Base-by-base conservation (phyloP, 495 filamentous ascomycete species). In the Lasiosphaeria hispida region DNA sequence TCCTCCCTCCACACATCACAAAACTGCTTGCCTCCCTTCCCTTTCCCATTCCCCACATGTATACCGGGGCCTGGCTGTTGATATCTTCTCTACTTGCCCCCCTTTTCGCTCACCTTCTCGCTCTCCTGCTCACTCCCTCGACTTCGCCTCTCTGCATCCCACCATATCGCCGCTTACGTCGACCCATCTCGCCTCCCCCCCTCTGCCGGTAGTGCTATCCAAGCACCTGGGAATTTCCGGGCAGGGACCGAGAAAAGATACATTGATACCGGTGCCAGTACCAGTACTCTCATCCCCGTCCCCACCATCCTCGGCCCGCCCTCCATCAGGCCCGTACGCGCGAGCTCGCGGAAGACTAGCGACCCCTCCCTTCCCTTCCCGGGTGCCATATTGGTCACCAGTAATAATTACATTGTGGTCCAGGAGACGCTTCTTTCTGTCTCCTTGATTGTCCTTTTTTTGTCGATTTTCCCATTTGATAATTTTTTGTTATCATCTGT, bases 381-480 rank as follows among this genome's bases (percentile, higher is more conserved):
- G 35, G 15, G 50, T 41, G 60, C 41, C 37, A 42, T 53, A 30
- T 53, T 58, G 48, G 49, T 18, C 56, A 55, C 61, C 58, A 63
- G 48, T 60, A 53, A 59, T 60, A 60, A 51, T 54, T 50, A 45
- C 38, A 45, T 19, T 53, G 47, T 59, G 56, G 62, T 72, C 69
- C 67, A 43, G 62, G 66, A 64, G 63, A 64, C 65, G 57, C 34
- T 55, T 54, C 38, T 34, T 36, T 50, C 33, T 53, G 39, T 50
- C 42, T 54, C 17, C 43, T 53, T 56, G 53, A 9, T 41, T 37
- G 52, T 55, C 49, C 62, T 52, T 30, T 50, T 40, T 53, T 48
- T 14, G 34, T 59, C 18, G 36, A 56, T 38, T 58, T 50, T 34
- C 42, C 35, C 33, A 38, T 23, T 48, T 38, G 14, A 37, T 60